Conservation (phyloP, 345 rosid genomes). For the Excoecaria agallocha region DNA sequence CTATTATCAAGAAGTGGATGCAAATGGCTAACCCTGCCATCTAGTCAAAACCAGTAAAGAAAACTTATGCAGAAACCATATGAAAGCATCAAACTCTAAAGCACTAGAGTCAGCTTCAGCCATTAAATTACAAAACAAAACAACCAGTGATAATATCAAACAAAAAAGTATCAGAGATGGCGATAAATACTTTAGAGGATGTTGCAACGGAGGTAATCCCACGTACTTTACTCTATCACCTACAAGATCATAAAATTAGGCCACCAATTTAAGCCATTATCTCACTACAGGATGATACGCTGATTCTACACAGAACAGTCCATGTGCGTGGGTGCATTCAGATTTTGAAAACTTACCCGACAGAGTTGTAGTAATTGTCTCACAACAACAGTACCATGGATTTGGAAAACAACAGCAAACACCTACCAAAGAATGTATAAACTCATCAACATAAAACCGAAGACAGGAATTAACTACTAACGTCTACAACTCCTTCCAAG, state of each 20-base stretch:
- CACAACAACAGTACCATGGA: too few species aligned
- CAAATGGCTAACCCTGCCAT: neutral
- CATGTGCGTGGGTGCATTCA: neutral
- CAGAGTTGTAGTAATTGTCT: too few species aligned
- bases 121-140: neutral
- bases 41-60: neutral
- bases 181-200: slow-evolving; percentile 46
- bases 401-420: too few species aligned
- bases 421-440: too few species aligned
- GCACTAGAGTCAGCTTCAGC: neutral
- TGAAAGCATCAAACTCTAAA: neutral
- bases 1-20: neutral
- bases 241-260: slow-evolving; percentile 33
- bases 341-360: too few species aligned
- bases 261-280: slow-evolving; percentile 10
- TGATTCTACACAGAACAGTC: neutral
- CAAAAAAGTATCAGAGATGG: neutral
- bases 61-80: neutral
- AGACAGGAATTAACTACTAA: too few species aligned
- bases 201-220: slow-evolving; percentile 54
- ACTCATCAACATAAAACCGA: too few species aligned
- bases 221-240: slow-evolving; percentile 88
- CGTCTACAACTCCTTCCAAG: too few species aligned
- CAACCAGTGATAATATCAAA: slow-evolving; percentile 4
- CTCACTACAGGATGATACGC: slow-evolving; percentile 2